Evolutionary conservation across 345 rosid genomes (phyloP), one percentile per base, ranked within the genome.

Genomic region (Garcia nutans): DNA sequence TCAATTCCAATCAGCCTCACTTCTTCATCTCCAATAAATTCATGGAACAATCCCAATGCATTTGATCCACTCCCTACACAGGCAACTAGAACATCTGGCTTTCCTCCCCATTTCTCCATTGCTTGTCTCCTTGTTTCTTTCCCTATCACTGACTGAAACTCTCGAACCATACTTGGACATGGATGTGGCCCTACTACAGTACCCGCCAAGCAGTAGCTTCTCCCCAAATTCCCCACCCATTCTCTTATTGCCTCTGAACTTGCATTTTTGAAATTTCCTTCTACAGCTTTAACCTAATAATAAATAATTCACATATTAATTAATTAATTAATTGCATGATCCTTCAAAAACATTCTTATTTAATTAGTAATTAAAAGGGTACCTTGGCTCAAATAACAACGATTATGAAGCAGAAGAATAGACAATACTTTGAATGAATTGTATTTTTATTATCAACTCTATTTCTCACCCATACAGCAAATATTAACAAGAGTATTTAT

Each of bases 181-280:
- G 97, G 98, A 70, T 94, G 98, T 0, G 98, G 97, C 20, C 97
- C 98, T 3, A 88, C 98, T 0, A 74, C 97, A 0, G 97, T 85
- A 0, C 97, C 98, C 0, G 80, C 20, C 41, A 92, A 72, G 80
- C 81, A 73, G 77, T 91, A 90, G 78, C 80, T 82, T 23, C 62
- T 82, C 62, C 85, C 87, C 20, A 94, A 59, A 22, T 84, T 72
- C 44, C 79, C 85, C 0, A 76, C 89, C 97, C 97, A 94, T 19
- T 77, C 74, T 67, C 98, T 79, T 17, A 94, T 88, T 10, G 93
- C 93, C 62, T 94, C 86, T 9, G 98, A 91, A 59, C 87, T 86
- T 3, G 97, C 94, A 31, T 94, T 92, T 75, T 91, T 84, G 76
- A 94, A 89, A 54, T 83, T 71, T 72, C 91, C 93, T 22, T 87